Evolutionary conservation across 2,329 filamentous ascomycete genomes (phyloP), one percentile per base, ranked within the genome.

Genomic region (Cercospora sp.): DNA sequence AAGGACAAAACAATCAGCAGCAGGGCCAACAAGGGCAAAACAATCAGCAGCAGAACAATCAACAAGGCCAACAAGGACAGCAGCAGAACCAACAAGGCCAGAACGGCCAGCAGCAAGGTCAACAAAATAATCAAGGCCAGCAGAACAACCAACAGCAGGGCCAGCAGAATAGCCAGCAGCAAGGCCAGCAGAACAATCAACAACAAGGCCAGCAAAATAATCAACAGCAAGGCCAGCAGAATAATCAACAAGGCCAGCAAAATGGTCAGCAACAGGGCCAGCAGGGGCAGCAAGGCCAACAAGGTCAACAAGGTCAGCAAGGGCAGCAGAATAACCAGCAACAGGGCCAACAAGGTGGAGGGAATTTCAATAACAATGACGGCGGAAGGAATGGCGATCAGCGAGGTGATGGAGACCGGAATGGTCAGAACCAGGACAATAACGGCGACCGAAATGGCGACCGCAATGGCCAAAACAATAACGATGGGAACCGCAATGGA

Each of bases 311-410:
- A 37, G 16, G 40, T 3, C 32, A 61, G 6, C 51, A 55, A 28
- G 24, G 24, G 3, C 40, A 60, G 32, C 57, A 51, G 53, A 57
- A 57, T 26, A 26, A n/a, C 6, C 40, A 61, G 24, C 55, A 61
- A 37, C 26, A 61, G n/a, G 53, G 53, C 28, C 53, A 57, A 32
- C 53, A 57, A 57, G 28, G 28, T 57, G 53, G 24, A 28, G 26
- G 32, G 24, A 28, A 30, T 51, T 30, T 24, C 12, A 55, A 55
- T 30, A 32, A 55, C 53, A 57, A 57, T 51, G 28, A 57, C 26
- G 24, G 58, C 18, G 28, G 26, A 13, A 24, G 18, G 40, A 28
- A 66, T 21, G 59, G 30, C 26, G 26, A 66, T 66, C 65, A 62
- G 37, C 45, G 24, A n/a, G 28, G 28, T n/a, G 28, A 57, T 57